Conservation (phyloP, 2,329 filamentous ascomycete genomes). For the Zalaria obscura region DNA sequence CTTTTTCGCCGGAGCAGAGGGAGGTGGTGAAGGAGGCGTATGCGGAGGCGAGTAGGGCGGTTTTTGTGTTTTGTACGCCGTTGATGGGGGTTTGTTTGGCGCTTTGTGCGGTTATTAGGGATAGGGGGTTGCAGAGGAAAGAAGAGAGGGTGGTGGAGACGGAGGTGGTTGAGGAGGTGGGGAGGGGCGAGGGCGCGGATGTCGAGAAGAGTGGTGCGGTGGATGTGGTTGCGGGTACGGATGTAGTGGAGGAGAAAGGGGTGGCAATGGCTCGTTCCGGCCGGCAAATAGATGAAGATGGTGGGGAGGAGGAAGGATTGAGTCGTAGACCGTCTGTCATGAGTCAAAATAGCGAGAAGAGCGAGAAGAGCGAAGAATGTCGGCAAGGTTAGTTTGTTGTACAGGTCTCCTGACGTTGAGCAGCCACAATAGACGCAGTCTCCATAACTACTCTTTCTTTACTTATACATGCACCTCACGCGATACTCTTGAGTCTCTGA, state of each 20-base stretch:
- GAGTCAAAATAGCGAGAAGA: constrained; percentile 1
- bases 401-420: too few species aligned
- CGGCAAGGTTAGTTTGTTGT: too few species aligned
- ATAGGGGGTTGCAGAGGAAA: constrained; percentile 12
- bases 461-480: too few species aligned
- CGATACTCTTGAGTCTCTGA: too few species aligned
- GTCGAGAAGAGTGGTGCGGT: not conserved
- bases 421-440: too few species aligned
- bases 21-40: constrained; percentile 35
- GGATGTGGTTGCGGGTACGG: not conserved
- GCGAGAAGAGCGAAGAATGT: constrained; percentile 19
- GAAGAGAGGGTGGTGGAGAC: constrained; percentile 5
- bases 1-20: constrained; percentile 20
- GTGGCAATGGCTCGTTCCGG: not conserved
- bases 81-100: constrained; percentile 37
- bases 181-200: not conserved
- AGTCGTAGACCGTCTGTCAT: constrained; percentile 1
- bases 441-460: too few species aligned
- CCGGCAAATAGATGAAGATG: not conserved
- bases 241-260: not conserved
- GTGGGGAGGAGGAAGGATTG: not conserved
- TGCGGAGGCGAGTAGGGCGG: constrained; percentile 37
- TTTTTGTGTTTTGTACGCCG: constrained; percentile 44
- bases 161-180: not conserved
- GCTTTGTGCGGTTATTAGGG: constrained; percentile 32